Conservation (phyloP, 148 eudicot species). For the Spergularia marina region DNA sequence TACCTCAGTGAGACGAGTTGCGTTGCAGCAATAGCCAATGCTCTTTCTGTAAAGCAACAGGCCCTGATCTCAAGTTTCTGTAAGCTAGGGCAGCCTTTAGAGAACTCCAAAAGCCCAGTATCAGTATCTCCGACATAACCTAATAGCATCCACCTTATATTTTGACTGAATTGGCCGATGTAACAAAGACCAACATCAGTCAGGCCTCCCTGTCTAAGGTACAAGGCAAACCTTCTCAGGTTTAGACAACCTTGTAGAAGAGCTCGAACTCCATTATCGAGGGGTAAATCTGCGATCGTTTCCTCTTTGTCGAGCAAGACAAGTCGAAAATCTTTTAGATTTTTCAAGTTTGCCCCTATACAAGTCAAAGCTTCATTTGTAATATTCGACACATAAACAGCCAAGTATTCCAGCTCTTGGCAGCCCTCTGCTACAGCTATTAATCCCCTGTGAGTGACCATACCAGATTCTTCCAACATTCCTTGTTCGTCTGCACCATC, state of each 20-base stretch:
- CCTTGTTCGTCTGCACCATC: slow-evolving; percentile 82
- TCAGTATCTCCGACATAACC: slow-evolving; percentile 81
- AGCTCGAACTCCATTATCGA: slow-evolving; percentile 81
- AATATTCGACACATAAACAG: slow-evolving; percentile 78
- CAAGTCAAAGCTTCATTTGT: slow-evolving; percentile 67
- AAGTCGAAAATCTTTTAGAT: slow-evolving; percentile 69
- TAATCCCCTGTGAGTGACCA: slow-evolving; percentile 79
- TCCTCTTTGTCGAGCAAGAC: slow-evolving; percentile 79
- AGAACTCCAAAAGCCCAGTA: slow-evolving; percentile 69
- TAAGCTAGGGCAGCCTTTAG: slow-evolving; percentile 81
- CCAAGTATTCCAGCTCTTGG: slow-evolving; percentile 67
- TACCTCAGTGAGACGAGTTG: slow-evolving; percentile 60
- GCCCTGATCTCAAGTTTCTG: slow-evolving; percentile 85
- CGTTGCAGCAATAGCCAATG: slow-evolving; percentile 57
- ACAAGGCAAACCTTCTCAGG: slow-evolving; percentile 75
- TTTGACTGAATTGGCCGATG: slow-evolving; percentile 62
- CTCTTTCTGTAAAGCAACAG: slow-evolving; percentile 76
- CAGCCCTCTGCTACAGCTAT: slow-evolving; percentile 76
- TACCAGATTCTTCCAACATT: slow-evolving; percentile 60
- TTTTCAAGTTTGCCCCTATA: slow-evolving; percentile 57
- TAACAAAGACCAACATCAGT: slow-evolving; percentile 74
- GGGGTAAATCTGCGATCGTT: slow-evolving; percentile 69
- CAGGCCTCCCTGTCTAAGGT: slow-evolving; percentile 76
- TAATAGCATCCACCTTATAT: slow-evolving; percentile 91
- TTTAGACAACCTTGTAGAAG: slow-evolving; percentile 67